Conservation (phyloP, 176 grass and related monocot genomes). For the Paspalum vaginatum region DNA sequence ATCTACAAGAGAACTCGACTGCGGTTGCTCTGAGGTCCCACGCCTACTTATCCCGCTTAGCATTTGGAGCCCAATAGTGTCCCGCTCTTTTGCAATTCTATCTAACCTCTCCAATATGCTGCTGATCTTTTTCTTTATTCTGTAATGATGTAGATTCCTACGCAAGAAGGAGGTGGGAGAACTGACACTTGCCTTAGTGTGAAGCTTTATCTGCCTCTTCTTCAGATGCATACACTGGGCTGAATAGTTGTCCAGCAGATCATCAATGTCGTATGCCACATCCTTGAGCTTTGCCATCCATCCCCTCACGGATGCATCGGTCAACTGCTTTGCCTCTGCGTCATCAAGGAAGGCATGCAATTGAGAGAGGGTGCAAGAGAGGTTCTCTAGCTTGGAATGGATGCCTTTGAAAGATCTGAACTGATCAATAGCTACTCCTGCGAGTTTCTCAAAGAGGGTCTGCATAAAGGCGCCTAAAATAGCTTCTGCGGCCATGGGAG, state of each 20-base stretch:
- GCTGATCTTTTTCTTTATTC: conserved; percentile 50
- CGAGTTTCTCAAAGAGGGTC: conserved; percentile 69
- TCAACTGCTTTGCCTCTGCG: conserved; percentile 65
- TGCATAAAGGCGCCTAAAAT: conserved; percentile 79
- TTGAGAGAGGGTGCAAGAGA: conserved; percentile 50
- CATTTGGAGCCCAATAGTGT: conserved; percentile 57
- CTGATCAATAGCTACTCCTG: conserved; percentile 50
- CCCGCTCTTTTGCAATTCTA: conserved; percentile 59
- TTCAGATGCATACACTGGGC: conserved; percentile 38
- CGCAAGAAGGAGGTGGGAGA: conserved; percentile 43
- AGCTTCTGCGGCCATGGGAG: conserved; percentile 62
- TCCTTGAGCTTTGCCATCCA: conserved; percentile 78
- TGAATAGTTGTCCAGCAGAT: conserved; percentile 66
- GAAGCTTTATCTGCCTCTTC: conserved; percentile 31
- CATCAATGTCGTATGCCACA: conserved; percentile 66
- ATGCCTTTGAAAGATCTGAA: conserved; percentile 57
- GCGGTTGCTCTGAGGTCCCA: conserved; percentile 43
- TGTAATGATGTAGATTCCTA: conserved; percentile 46
- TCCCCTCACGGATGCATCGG: conserved; percentile 45
- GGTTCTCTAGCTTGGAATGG: conserved; percentile 50
- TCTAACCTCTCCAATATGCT: conserved; percentile 60
- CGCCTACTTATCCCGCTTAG: conserved; percentile 47
- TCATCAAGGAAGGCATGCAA: conserved; percentile 70
- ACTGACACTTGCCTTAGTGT: conserved; percentile 38
- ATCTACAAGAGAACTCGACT: conserved; percentile 72